Base-by-base conservation (phyloP, 192 early-diverging fungal species). In the Entomortierella chlamydospora region DNA sequence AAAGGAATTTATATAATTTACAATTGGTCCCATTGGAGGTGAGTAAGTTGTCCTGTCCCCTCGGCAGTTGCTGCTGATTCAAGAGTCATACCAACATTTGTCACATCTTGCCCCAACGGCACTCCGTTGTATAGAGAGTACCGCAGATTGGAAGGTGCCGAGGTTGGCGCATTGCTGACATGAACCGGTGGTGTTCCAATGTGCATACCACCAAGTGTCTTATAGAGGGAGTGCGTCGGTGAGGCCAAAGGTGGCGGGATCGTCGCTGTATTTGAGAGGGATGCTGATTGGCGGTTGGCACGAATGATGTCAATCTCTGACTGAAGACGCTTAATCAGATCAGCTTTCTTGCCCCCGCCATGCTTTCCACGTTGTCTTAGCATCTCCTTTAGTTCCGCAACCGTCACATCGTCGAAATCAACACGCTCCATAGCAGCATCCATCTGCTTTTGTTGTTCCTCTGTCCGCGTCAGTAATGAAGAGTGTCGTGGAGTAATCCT, bases 331-430 rank as follows among this genome's bases (percentile, higher is more conserved):
- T 88, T 83, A 26, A 92, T 82, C 30, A 93, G 67, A 15, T 90
- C 74, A 13, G 90, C 91, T 43, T 93, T 93, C 79, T 92, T 93
- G 26, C 92, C 92, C 15, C 87, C 85, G n/a, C 88, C 87, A 37
- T 89, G 90, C 47, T 91, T 87, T 2, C 90, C 87, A 37, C 92
- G 85, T 63, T 89, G 84, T 26, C 90, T 57, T 22, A 93, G 69
- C 84, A 92, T 87, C 49, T 93, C 91, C 61, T 93, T 93, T 28
- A 93, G 79, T 71, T 93, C 92, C 11, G 84, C 80, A 0, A 93
- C 92, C 0, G 92, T 93, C 23, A 93, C 87, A 74, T 93, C 92
- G 28, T 93, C 87, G 70, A 93, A 93, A 41, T 93, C 85, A 25
- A 89, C 85, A 7, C 82, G 82, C 50, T 86, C 84, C 57, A 94